These are phyloP conservation scores for Peterozyma xylosa DNA, from an alignment of 805 yeast genomes.

Conservation along the genomic window DNA sequence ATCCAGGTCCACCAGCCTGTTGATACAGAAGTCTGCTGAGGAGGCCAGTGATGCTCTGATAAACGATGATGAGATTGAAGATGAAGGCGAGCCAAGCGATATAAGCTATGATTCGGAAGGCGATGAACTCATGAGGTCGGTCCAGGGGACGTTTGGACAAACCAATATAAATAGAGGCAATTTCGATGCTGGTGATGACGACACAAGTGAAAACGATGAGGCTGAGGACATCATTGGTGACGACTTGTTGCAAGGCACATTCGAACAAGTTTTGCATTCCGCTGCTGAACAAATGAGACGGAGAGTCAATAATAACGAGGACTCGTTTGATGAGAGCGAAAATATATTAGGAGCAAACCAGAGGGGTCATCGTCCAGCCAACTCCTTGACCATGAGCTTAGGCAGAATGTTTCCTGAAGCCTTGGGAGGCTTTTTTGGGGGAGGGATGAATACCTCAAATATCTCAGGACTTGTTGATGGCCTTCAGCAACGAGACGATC, in stretches of 20 bases:
- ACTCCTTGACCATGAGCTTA: conserved; percentile 15
- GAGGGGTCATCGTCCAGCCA: background rate
- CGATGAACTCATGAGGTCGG: conserved; percentile 7
- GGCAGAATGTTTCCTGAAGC: conserved; percentile 21
- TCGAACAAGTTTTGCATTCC: background rate
- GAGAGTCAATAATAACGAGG: background rate
- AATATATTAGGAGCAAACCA: conserved; percentile 9
- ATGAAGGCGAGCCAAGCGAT: conserved; percentile 9
- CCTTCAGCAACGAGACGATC: conserved; percentile 40
- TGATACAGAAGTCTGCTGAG: conserved; percentile 11
- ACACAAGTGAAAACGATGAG: conserved; percentile 10
- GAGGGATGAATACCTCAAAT: conserved; percentile 9
- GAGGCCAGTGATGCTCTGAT: conserved; percentile 9
- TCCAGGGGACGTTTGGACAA: background rate
- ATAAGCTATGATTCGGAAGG: conserved; percentile 8
- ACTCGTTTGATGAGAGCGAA: conserved; percentile 7
- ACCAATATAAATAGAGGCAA: conserved; percentile 1
- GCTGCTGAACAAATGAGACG: background rate
- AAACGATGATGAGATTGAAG: conserved; percentile 6
- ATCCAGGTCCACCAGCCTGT: conserved; percentile 6
- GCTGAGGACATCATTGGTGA: conserved; percentile 19
- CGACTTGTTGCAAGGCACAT: conserved; percentile 12
- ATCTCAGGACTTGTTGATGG: conserved; percentile 25
- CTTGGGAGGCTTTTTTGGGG: conserved; percentile 19
- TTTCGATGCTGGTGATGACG: conserved; percentile 5